Conservation (phyloP, 306 rosid species). For the Neltuma alba region DNA sequence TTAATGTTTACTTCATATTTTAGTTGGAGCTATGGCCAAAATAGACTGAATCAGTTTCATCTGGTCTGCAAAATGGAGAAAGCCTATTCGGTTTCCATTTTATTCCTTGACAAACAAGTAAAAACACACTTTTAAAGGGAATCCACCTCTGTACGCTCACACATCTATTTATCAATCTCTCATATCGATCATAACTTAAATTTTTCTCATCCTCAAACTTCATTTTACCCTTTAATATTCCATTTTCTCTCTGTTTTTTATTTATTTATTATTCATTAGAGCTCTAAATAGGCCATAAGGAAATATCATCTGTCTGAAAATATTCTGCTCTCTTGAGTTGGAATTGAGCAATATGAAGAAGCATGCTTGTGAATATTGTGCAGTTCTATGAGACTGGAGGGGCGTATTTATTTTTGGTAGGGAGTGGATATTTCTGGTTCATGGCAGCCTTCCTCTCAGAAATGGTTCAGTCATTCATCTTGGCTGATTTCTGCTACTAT, state of each 20-base stretch:
- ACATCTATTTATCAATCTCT: not conserved
- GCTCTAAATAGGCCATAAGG: no score
- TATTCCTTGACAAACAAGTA: no score
- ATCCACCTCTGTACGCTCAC: not conserved
- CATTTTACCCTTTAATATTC: no score
- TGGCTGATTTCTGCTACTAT: conserved; percentile 85
- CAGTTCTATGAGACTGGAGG: conserved; percentile 68
- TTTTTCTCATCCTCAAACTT: no score
- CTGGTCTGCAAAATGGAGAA: not conserved
- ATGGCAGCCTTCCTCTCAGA: conserved; percentile 53
- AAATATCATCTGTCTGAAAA: not conserved
- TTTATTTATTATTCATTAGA: not conserved
- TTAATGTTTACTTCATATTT: not conserved
- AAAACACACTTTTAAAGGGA: no score
- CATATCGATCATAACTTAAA: not conserved
- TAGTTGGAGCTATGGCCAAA: not conserved
- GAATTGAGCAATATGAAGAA: not conserved
- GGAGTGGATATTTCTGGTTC: conserved; percentile 64
- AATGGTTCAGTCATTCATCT: conserved; percentile 71
- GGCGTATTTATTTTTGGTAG: conserved; percentile 37
- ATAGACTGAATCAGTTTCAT: not conserved
- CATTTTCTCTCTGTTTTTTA: no score
- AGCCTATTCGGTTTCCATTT: no score
- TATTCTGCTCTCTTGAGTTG: not conserved
- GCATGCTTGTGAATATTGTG: conserved; percentile 4